phyloP scores from a whole-genome alignment of 805 yeast species.

The Candida dendrica region DNA sequence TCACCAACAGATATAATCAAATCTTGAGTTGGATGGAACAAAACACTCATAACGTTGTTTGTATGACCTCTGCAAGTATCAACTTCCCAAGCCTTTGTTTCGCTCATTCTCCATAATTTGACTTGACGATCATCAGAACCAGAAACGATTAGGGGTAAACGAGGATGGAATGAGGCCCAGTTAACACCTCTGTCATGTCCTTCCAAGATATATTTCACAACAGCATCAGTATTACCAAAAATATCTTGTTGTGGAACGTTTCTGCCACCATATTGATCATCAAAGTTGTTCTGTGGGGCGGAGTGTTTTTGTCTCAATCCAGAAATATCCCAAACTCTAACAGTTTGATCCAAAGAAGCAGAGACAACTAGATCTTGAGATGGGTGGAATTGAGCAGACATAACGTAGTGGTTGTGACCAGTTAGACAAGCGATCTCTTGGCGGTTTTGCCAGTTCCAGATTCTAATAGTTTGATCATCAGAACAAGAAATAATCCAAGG shows the following conservation, averaged over 20 bases:
- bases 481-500: conserved; percentile 97
- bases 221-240: conserved; percentile 89
- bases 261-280: conserved; percentile 38
- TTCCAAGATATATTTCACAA: conserved; percentile 90
- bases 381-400: conserved; percentile 98
- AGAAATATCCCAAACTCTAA: conserved; percentile 96
- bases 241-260: conserved; percentile 83
- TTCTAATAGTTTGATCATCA: conserved; percentile 97
- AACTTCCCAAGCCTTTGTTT: conserved; percentile 97
- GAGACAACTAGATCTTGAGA: conserved; percentile 90
- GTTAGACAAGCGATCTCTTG: conserved; percentile 95
- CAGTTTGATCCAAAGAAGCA: conserved; percentile 96
- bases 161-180: conserved; percentile 98
- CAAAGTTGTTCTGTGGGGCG: conserved; percentile 53
- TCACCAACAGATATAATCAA: conserved; percentile 89
- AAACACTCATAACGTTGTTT: conserved; percentile 79
- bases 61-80: conserved; percentile 98
- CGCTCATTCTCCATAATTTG: conserved; percentile 96
- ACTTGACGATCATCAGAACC: conserved; percentile 95
- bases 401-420: conserved; percentile 97
- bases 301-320: conserved; percentile 93
- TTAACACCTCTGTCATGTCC: conserved; percentile 99
- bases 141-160: conserved; percentile 87
- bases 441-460: conserved; percentile 99
- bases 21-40: conserved; percentile 92